Conservation (phyloP, 129 eudicot genomes). For the Chrysanthemum lavandulifolium region DNA sequence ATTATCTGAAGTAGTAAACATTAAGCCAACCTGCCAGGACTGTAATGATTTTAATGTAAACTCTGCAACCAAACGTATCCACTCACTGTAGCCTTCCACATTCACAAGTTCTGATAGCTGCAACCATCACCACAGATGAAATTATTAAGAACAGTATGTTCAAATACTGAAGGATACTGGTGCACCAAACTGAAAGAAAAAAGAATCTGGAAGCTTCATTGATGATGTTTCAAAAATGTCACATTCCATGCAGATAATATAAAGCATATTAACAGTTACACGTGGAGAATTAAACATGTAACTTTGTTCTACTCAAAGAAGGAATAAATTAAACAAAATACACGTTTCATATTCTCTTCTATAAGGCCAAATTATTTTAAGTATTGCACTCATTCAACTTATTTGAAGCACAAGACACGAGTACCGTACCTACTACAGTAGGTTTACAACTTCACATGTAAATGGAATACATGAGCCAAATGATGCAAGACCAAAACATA, state of each 20-base stretch:
- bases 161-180: neutral
- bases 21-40: slow-evolving; percentile 81
- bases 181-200: too few relatives aligned
- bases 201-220: too few relatives aligned
- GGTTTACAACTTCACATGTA: slow-evolving; percentile 9
- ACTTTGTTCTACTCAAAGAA: too few relatives aligned
- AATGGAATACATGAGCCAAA: neutral
- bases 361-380: too few relatives aligned
- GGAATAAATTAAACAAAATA: too few relatives aligned
- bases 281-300: too few relatives aligned
- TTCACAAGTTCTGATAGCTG: slow-evolving; percentile 96
- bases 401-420: neutral
- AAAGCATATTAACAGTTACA: too few relatives aligned
- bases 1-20: slow-evolving; percentile 10
- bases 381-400: too few relatives aligned
- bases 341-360: too few relatives aligned
- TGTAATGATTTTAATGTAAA: slow-evolving; percentile 86
- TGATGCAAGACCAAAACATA: neutral
- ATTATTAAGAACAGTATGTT: slow-evolving; percentile 11
- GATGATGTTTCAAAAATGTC: too few relatives aligned
- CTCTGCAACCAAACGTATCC: slow-evolving; percentile 96
- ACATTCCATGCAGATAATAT: too few relatives aligned
- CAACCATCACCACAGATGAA: slow-evolving; percentile 24
- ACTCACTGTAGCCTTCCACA: slow-evolving; percentile 89
- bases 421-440: neutral